Conservation (phyloP, 768 basidiomycete genomes). For the Astraeus odoratus region DNA sequence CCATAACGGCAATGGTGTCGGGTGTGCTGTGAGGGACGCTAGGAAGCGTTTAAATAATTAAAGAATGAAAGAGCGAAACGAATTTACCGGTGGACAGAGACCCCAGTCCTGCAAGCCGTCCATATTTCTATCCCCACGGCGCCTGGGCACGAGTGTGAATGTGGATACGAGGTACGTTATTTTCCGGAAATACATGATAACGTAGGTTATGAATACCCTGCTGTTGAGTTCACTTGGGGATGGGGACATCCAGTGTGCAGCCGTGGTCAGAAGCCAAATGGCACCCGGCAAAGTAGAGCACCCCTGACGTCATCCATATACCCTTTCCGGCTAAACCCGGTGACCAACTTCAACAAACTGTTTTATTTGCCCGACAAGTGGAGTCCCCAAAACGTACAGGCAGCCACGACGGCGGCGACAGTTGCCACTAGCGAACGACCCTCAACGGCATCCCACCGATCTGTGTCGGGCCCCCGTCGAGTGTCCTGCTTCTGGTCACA, state of each 20-base stretch:
- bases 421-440: too few relatives aligned
- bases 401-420: neutral
- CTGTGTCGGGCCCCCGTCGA: too few relatives aligned
- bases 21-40: too few relatives aligned
- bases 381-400: slow-evolving; percentile 17
- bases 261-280: neutral
- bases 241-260: neutral
- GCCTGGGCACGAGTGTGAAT: neutral
- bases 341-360: neutral
- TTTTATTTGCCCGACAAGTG: neutral
- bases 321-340: neutral
- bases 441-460: too few relatives aligned
- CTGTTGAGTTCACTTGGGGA: neutral
- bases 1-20: too few relatives aligned
- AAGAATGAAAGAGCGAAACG: neutral
- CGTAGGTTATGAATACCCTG: neutral
- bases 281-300: slow-evolving; percentile 1
- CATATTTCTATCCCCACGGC: too few relatives aligned
- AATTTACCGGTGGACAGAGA: too few relatives aligned
- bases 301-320: slow-evolving; percentile 20
- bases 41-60: neutral
- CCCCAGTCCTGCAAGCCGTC: too few relatives aligned
- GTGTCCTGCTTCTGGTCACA: too few relatives aligned
- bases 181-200: too few relatives aligned
- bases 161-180: neutral